Base-by-base conservation (phyloP, 352 stramenopile genomes). In the Phytophthora tentaculata region DNA sequence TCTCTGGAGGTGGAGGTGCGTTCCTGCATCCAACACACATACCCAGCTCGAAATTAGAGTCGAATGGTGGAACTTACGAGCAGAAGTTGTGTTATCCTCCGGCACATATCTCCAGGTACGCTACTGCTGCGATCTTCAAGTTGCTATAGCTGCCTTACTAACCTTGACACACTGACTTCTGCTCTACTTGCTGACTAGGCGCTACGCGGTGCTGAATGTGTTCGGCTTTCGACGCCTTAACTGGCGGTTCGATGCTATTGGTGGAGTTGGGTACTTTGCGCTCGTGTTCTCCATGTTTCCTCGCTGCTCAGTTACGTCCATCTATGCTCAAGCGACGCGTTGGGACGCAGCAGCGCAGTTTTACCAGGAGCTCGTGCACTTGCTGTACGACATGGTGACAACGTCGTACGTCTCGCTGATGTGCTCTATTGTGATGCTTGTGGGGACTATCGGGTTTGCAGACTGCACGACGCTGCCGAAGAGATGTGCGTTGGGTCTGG, bases 211-310 rank as follows among this genome's bases (percentile, higher is more conserved):
- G 37, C 66, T 96, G 26, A 96, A 95, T 47, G 86, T 95, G 14
- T 84, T 96, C 55, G 88, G 88, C 44, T 98, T 98, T 75, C 91
- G 92, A 2, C 94, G 91, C 51, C 91, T 96, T 57, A 98, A 98
- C 67, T 98, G 94, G 94, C 81, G 91, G 22, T 96, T 98, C 48
- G 94, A 98, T 80, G 84, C 97, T 49, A 81, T 98, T 20, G 93
- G 92, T 26, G 89, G 89, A 53, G 67, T 97, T 56, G 84, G 79
- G 73, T 97, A 98, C 71, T 98, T 98, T 68, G 76, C 84, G 32
- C 82, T 98, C 9, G 88, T 94, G 9, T 91, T 93, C 52, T 98
- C 91, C 24, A 96, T 98, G 81, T 98, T 98, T 74, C 94, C 94
- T 28, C 88, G 95, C 7, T 98, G 94, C 64, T 91, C 83, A 0